Evolutionary conservation across 257 asterid genomes (phyloP), one percentile per base, ranked within the genome.

Genomic region (Leonotis leonurus): DNA sequence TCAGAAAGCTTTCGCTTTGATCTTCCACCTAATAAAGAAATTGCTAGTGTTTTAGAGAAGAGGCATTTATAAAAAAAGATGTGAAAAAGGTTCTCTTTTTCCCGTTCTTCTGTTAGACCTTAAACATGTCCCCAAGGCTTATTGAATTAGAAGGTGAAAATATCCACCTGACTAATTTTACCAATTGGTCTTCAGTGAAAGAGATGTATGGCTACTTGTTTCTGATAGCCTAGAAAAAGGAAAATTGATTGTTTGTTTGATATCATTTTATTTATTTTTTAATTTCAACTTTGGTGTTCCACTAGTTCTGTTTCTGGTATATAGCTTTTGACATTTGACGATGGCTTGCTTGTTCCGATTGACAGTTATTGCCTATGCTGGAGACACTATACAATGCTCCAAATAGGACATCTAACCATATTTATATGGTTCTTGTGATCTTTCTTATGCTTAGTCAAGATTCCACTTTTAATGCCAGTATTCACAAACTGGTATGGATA

Each of bases 371-470:
- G 88, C 97, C 99, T 35, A 72, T 93, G 96, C 75, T 93, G 83
- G 96, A 89, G 69, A 83, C 96, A n/a, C 76, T 93, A 10, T 93
- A 93, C 75, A 87, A 89, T 72, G 95, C 96, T 59, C 77, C 88
- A 26, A 79, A 72, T 63, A 85, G 91, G 85, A 76, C 92, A 7
- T 74, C 97, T 58, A 89, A 89, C 76, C 97, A 87, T 72, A 89
- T 93, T 29, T 89, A 93, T 71, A 89, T 93, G 97, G 95, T 93
- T 76, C 83, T 93, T 64, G 81, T 93, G 44, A 81, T 87, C 70
- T 83, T 93, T 78, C 97, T 93, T 60, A 93, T 93, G 70, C 88
- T 93, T 56, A 85, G 99, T 82, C 99, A 93, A 76, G 99, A 89
- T 74, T 84, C 97, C 67, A 83, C 95, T 37, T 89, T 87, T 84